Evolutionary conservation across 768 basidiomycete genomes (phyloP).

Genomic region (Mycena latifolia): DNA sequence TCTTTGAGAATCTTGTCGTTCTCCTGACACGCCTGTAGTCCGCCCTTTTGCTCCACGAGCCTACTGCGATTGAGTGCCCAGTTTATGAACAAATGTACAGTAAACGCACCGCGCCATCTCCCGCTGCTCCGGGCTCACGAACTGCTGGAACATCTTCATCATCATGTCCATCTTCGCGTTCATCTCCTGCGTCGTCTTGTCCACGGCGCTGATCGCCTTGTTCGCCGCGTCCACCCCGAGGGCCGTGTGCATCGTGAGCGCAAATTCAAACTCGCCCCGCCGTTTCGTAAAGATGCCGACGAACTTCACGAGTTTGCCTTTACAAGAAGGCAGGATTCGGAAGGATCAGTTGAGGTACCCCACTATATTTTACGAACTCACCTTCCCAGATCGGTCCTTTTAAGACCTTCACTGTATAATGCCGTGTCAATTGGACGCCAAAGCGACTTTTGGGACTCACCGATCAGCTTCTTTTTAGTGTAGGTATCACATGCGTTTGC

Average conservation of each 20-base stretch:
- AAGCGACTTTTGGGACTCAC: no score
- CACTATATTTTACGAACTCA: no score
- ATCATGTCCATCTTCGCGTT: slow-evolving; percentile 39
- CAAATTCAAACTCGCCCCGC: slow-evolving; percentile 45
- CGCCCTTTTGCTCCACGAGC: slow-evolving; percentile 39
- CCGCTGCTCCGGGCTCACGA: slow-evolving; percentile 39
- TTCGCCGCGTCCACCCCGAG: slow-evolving; percentile 40
- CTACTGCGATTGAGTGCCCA: background rate
- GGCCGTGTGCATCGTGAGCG: slow-evolving; percentile 45
- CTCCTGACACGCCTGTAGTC: slow-evolving; percentile 34
- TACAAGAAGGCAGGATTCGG: no score
- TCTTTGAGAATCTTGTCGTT: slow-evolving; percentile 36
- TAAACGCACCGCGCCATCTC: slow-evolving; percentile 40
- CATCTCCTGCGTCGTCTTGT: no score
- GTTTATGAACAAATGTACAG: slow-evolving; percentile 7
- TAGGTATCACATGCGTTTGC: slow-evolving; percentile 49
- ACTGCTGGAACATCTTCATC: slow-evolving; percentile 41
- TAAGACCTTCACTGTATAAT: slow-evolving; percentile 50
- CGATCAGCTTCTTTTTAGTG: slow-evolving; percentile 45
- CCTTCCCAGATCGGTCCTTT: slow-evolving; percentile 45
- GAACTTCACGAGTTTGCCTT: slow-evolving; percentile 37
- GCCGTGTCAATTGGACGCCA: no score
- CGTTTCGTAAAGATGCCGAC: slow-evolving; percentile 42
- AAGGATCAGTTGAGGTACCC: no score
- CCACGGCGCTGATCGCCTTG: slow-evolving; percentile 31